Base-by-base conservation (phyloP, 441 rosid genomes). In the Adansonia madagascariensis region DNA sequence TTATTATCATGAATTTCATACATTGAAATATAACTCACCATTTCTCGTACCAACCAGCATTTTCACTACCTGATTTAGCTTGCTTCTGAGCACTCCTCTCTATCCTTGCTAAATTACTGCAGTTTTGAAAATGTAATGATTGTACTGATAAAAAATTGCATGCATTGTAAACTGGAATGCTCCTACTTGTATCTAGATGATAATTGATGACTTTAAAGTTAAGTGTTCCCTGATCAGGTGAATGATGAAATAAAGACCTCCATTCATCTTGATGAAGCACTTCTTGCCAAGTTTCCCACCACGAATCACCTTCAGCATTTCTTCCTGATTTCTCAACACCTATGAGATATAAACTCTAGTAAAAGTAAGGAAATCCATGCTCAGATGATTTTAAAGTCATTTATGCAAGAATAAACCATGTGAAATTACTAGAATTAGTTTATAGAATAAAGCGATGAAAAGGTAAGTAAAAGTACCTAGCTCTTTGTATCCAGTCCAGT, bases 251-350 rank as follows among this genome's bases (percentile, higher is more conserved):
- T 49, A 72, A 73, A 80, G 73, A 96, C 99, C 99, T 96, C 99
- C 99, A 96, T 78, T 94, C 97, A 84, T 96, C 99, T 87, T 94
- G 98, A 84, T 96, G 90, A 65, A 92, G 91, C 79, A 92, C 93
- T 88, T 96, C 99, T 85, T 91, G 94, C 99, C 99, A 96, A 68
- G 97, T 96, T 82, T 96, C 99, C 99, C 98, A 96, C 99, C 99
- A 96, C 39, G 98, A 89, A 85, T 96, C 98, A 75, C 99, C 99
- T 84, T 91, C 97, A 14, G 91, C 92, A 86, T 91, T 96, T 84
- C 81, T 91, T 84, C 99, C 99, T 77, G 99, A 96, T 85, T 96
- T 96, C 85, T 94, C 98, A 79, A 92, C 99, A 61, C 98, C 99
- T 96, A 70, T 62, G 35, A 79, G 65, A 80, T 55, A 69, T 72